phyloP scores from a whole-genome alignment of 1,284 basidiomycete genomes.

The Leccinum griseonigrum region DNA sequence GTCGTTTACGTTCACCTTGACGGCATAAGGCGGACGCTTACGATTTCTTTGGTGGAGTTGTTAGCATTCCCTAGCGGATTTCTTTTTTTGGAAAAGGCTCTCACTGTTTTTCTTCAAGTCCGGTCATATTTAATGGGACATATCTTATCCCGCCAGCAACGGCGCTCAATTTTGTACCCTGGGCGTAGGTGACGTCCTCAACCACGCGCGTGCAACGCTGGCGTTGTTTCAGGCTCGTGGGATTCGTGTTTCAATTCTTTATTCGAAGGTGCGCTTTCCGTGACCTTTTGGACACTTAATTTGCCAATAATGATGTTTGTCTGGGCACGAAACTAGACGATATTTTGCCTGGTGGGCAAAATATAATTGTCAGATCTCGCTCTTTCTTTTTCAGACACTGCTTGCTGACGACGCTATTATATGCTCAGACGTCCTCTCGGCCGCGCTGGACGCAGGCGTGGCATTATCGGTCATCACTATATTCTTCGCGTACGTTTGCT shows the following conservation, averaged over 20 bases:
- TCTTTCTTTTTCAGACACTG: background rate
- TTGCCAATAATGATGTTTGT: background rate
- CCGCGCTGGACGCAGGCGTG: slow-evolving; percentile 56
- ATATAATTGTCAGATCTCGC: slow-evolving; percentile 51
- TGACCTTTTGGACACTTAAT: background rate
- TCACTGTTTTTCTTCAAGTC: slow-evolving; percentile 31
- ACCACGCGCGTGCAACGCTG: slow-evolving; percentile 21
- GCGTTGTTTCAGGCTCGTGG: slow-evolving; percentile 35
- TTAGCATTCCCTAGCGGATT: slow-evolving; percentile 9
- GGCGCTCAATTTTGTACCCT: slow-evolving; percentile 42
- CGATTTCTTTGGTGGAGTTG: slow-evolving; percentile 16
- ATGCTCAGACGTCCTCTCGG: slow-evolving; percentile 51
- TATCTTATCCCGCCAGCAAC: slow-evolving; percentile 39
- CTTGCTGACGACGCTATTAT: background rate
- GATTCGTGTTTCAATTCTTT: slow-evolving; percentile 63
- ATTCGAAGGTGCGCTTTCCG: slow-evolving; percentile 40
- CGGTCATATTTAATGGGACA: slow-evolving; percentile 36
- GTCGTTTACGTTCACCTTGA: slow-evolving; percentile 8
- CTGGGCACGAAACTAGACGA: slow-evolving; percentile 29
- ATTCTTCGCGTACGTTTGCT: slow-evolving; percentile 43
- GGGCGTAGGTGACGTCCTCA: slow-evolving; percentile 34
- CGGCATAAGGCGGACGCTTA: background rate
- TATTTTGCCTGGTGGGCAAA: slow-evolving; percentile 73
- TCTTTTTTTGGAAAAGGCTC: too few relatives aligned
- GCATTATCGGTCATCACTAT: slow-evolving; percentile 49